Base-by-base conservation (phyloP, 1,284 basidiomycete genomes). In the Malassezia equina region DNA sequence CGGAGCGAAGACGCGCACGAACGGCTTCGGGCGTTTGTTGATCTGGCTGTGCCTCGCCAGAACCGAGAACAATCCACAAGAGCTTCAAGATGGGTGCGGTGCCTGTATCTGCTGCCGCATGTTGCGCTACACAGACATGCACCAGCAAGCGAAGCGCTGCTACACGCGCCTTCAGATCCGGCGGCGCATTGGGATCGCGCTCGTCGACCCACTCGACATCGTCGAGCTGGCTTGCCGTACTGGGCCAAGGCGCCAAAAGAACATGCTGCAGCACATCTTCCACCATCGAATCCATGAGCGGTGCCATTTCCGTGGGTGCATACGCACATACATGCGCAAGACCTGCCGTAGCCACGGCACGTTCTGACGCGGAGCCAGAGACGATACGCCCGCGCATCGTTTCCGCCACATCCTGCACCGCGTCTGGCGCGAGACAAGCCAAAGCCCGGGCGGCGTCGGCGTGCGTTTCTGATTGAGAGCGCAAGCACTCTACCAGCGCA, bases 251-350 rank as follows among this genome's bases (percentile, higher is more conserved):
- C 55, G 66, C 68, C 33, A 65, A 47, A 25, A 69, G 44, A 21
- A 71, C 59, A 7, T 55, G 56, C 15, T 58, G 51, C 23, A 91
- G 78, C 4, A 93, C 76, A 17, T 84, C 78, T 65, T 86, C 84
- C 34, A 90, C 76, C 23, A 94, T 75, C 67, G 85, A 85, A 0
- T 86, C 85, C 67, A 85, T 86, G 69, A 81, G 81, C 36, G 81
- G 78, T 69, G 93, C 88, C 55, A 91, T 89, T 0, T 82, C 81
- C 27, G 83, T 81, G 0, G 85, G 83, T 0, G 81, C 80, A 31
- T 81, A 81, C 24, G 82, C 80, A 1, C 86, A 83, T 24, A 93
- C 75, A 71, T 94, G 86, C 0, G 81, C 80, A 4, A 95, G 79
- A 1, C 84, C 85, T 4, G 83, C 79, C 1, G 88, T 78, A 58